These are phyloP conservation scores for Apophysomyces ossiformis DNA, from an alignment of 371 early-diverging fungal genomes.

Conservation along the genomic window DNA sequence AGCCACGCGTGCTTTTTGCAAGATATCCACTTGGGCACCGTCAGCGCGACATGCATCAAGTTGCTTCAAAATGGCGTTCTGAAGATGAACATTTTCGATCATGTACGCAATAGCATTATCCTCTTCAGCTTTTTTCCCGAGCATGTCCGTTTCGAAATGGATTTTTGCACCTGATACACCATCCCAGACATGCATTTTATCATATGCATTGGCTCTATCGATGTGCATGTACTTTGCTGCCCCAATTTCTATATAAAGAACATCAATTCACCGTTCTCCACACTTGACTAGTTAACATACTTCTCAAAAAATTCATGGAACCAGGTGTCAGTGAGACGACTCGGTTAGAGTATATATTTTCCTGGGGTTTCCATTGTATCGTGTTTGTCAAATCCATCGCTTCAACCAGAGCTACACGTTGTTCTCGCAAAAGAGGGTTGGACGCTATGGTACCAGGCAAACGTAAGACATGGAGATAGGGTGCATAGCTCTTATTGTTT, in stretches of 20 bases:
- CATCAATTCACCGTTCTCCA: not conserved
- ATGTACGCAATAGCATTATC: conserved; percentile 55
- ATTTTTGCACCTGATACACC: conserved; percentile 69
- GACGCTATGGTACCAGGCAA: conserved; percentile 40
- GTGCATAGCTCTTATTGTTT: conserved; percentile 15
- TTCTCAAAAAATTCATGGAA: conserved; percentile 56
- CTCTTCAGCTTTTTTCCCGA: conserved; percentile 14
- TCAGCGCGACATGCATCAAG: conserved; percentile 41
- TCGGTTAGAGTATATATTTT: conserved; percentile 72
- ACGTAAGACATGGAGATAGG: conserved; percentile 16
- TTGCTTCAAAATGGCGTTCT: conserved; percentile 53
- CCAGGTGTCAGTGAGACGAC: conserved; percentile 71
- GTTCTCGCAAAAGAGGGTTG: conserved; percentile 52
- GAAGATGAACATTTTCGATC: conserved; percentile 58
- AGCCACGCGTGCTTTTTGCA: conserved; percentile 64
- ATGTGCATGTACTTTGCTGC: conserved; percentile 62
- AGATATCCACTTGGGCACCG: conserved; percentile 49
- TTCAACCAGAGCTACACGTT: conserved; percentile 76
- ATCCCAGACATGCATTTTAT: conserved; percentile 81
- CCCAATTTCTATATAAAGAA: conserved; percentile 52
- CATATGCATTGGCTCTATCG: conserved; percentile 59
- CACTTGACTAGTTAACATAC: conserved; percentile 24
- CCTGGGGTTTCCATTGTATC: conserved; percentile 49
- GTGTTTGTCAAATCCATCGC: conserved; percentile 66
- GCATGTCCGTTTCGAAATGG: conserved; percentile 58